phyloP scores from a whole-genome alignment of 1,284 basidiomycete species.

The Abortiporus biennis region DNA sequence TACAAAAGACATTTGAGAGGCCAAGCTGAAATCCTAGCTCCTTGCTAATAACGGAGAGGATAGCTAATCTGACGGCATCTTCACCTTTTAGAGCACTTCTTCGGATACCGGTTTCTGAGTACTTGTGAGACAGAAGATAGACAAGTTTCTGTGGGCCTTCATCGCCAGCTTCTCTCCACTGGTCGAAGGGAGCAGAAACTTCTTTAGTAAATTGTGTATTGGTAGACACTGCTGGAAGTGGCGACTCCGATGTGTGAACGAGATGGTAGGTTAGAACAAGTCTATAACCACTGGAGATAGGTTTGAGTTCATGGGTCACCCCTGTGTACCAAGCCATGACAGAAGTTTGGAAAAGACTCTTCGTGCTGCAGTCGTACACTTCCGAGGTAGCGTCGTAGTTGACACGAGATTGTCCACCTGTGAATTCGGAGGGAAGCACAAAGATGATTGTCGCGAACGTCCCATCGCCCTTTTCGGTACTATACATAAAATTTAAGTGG shows the following conservation, averaged over 20 bases:
- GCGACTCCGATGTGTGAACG: constrained; percentile 22
- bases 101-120: constrained; percentile 11
- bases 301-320: constrained; percentile 38
- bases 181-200: background rate
- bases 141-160: constrained; percentile 6
- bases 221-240: constrained; percentile 5
- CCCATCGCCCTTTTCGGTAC: constrained; percentile 28
- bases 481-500: background rate
- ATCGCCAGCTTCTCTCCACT: constrained; percentile 4
- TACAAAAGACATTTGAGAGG: constrained; percentile 2
- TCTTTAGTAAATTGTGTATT: background rate
- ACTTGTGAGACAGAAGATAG: constrained; percentile 13
- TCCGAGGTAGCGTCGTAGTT: constrained; percentile 26
- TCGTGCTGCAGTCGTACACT: constrained; percentile 26
- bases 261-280: constrained; percentile 41
- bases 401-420: constrained; percentile 34
- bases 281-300: constrained; percentile 35
- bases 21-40: constrained; percentile 9
- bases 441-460: constrained; percentile 41
- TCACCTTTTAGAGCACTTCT: constrained; percentile 13
- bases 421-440: constrained; percentile 35
- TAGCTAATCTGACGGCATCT: constrained; percentile 10
- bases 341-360: constrained; percentile 24
- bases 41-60: constrained; percentile 1
- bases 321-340: constrained; percentile 43